Base-by-base conservation (phyloP, 2,329 filamentous ascomycete species). In the Atkinsonella hypoxylon region DNA sequence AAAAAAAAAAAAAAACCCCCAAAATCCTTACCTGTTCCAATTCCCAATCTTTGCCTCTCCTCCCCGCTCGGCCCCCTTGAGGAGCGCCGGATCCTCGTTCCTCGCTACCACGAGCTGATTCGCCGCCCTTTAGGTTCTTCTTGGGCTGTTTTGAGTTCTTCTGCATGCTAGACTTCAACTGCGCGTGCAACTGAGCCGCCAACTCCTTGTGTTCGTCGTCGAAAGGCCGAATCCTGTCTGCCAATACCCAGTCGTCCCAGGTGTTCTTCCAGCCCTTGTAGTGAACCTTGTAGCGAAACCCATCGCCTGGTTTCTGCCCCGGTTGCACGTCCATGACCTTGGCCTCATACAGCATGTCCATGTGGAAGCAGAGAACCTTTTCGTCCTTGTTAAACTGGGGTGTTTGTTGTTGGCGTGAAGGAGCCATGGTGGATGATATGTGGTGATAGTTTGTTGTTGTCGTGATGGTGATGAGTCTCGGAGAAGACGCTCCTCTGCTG, bases 241-340 rank as follows among this genome's bases (percentile, higher is more conserved):
- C 83, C 20, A 87, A 81, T 43, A 97, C 93, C 91, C 91, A 97
- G 71, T 98, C 93, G 71, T 98, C 93, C 93, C 93, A 98, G 77
- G 89, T 96, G 67, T 91, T 90, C 76, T 98, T 98, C 93, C 93
- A 98, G 62, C 93, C 93, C 70, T 97, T 97, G 74, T 98, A 98
- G 70, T 98, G 93, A 50, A 98, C 87, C 63, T 87, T 87, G 72
- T 95, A 98, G 65, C 89, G 82, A 64, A 82, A 89, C 34, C 85
- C 81, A 54, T 83, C 72, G 41, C 69, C 84, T 18, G 70, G 84
- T 65, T 82, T 83, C 68, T 86, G 83, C 62, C 84, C 83, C 43
- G 61, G 77, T 74, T 66, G 81, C 32, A 87, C 76, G 57, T 96
- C 90, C 56, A 95, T 80, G 48, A 98, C 84, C 71, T 97, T 97